These are phyloP conservation scores for Plasmodium fragile DNA, from an alignment of 169 alveolate genomes.

Conservation along the genomic window DNA sequence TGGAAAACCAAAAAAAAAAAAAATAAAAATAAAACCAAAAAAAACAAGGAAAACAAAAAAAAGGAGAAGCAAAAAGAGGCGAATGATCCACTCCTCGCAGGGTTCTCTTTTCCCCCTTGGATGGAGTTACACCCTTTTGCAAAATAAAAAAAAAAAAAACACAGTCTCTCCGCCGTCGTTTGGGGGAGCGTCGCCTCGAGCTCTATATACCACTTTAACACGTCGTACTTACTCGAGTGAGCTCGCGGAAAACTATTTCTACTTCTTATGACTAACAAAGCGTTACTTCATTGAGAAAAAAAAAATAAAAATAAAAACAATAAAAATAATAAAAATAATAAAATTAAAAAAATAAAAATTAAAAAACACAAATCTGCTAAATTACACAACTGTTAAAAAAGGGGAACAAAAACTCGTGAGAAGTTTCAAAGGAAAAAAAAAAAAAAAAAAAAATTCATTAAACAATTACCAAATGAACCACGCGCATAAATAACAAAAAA, in stretches of 20 bases:
- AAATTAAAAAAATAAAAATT: background rate
- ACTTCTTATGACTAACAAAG: background rate
- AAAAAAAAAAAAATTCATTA: background rate
- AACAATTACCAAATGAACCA: background rate
- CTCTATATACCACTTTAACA: background rate
- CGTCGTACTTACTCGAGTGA: background rate
- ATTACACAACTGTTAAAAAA: slow-evolving; percentile 2
- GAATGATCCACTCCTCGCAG: background rate
- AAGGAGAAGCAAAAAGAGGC: background rate
- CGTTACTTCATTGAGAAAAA: background rate
- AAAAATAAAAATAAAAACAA: no score
- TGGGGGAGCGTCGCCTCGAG: background rate
- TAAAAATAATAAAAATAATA: background rate
- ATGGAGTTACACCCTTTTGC: background rate
- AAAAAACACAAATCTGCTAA: slow-evolving; percentile 11
- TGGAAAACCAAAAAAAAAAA: background rate
- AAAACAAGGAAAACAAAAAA: background rate
- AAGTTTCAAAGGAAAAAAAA: background rate
- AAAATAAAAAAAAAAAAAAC: no score
- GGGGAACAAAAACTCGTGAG: background rate
- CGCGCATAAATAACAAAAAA: background rate
- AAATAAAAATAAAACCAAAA: background rate
- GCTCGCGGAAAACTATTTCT: background rate
- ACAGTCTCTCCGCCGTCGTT: background rate
- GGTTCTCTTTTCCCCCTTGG: background rate